These are phyloP conservation scores for Phaeophleospora eucalypticola DNA, from an alignment of 2,329 filamentous ascomycete genomes.

Conservation along the genomic window DNA sequence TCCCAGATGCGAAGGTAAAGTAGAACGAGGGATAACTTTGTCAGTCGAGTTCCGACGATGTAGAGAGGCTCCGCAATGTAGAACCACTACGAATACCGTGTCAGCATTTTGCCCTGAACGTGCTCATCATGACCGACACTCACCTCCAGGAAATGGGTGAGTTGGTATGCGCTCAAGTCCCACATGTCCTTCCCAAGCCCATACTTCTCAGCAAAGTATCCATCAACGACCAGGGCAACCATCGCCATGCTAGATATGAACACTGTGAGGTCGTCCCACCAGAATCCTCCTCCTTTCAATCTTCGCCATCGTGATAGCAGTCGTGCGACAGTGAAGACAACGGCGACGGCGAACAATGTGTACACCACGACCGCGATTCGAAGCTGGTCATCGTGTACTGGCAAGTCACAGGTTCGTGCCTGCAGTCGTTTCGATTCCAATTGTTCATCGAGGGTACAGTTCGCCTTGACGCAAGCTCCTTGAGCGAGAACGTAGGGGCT, in stretches of 20 bases:
- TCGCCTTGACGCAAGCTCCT: not conserved
- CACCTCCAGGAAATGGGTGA: constrained; percentile 9
- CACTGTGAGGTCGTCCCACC: constrained; percentile 2
- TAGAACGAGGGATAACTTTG: constrained; percentile 14
- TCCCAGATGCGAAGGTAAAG: constrained; percentile 14
- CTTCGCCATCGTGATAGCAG: not conserved
- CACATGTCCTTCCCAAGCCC: constrained; percentile 14
- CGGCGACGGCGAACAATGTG: not conserved
- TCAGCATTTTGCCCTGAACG: not conserved
- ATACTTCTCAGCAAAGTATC: constrained; percentile 9
- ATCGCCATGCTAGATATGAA: constrained; percentile 8
- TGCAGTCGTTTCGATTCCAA: not conserved
- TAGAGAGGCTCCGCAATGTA: constrained; percentile 13
- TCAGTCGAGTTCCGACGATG: constrained; percentile 8
- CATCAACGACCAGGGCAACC: constrained; percentile 7
- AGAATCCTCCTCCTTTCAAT: constrained; percentile 1
- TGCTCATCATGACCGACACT: not conserved
- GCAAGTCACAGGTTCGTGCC: constrained; percentile 1
- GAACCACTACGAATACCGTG: constrained; percentile 9
- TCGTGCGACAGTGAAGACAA: not conserved
- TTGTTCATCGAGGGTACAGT: constrained; percentile 2
- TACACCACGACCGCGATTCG: not conserved
- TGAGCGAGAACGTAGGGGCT: not conserved
- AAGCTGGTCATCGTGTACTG: not conserved
- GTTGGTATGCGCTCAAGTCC: constrained; percentile 1